Conservation (phyloP, 768 basidiomycete species). For the Amanita fuliginea region DNA sequence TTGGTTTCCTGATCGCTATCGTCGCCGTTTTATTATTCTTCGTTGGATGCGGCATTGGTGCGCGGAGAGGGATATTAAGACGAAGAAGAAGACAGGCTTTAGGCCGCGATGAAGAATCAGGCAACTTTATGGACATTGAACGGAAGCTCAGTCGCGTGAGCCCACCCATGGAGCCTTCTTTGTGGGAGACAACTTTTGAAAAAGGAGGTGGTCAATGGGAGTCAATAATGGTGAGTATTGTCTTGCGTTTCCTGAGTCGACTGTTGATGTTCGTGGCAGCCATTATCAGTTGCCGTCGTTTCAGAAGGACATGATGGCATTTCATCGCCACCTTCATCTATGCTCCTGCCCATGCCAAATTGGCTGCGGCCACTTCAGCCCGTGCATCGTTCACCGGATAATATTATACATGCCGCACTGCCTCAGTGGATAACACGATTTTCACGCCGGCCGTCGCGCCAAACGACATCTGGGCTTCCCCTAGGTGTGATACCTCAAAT, state of each 20-base stretch:
- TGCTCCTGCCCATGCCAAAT: background rate
- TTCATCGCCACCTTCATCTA: background rate
- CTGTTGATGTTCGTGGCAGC: conserved; percentile 6
- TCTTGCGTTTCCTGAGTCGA: background rate
- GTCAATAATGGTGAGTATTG: conserved; percentile 10
- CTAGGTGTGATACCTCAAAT: background rate
- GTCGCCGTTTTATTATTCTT: conserved; percentile 38
- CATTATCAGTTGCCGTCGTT: conserved; percentile 4
- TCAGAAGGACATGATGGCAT: background rate
- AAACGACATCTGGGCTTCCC: background rate
- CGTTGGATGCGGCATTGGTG: conserved; percentile 37
- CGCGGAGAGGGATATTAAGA: conserved; percentile 27
- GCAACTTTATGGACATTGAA: background rate
- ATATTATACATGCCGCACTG: background rate
- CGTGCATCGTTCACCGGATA: background rate
- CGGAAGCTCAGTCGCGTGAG: background rate
- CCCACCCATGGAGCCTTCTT: conserved; percentile 7
- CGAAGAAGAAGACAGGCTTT: conserved; percentile 14
- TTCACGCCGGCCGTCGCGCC: background rate
- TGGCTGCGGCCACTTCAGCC: background rate
- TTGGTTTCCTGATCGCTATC: conserved; percentile 42
- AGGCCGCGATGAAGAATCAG: conserved; percentile 13
- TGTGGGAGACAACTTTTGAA: conserved; percentile 10
- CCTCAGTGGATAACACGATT: background rate
- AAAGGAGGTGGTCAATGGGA: conserved; percentile 6